Evolutionary conservation across 1,139 yeast genomes (phyloP), one percentile per base, ranked within the genome.

Genomic region (Arxiozyma heterogenica): DNA sequence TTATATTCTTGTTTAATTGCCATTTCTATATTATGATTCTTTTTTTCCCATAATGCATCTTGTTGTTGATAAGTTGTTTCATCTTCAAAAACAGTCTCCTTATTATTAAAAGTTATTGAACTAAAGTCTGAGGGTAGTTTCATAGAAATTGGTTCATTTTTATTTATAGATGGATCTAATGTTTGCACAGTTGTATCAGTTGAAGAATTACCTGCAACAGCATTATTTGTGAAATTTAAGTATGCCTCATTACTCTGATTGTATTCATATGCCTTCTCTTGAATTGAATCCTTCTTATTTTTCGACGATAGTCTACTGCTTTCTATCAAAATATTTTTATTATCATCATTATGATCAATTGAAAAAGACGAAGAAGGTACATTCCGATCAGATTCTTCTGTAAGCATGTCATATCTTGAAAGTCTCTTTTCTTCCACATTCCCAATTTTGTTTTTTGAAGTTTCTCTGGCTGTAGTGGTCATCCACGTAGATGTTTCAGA

Each of bases 161-260:
- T 20, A 15, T 41, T 34, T 12, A 25, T 30, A 8, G 55, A 43
- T 27, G 61, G 63, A 44, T 61, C 64, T 12, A 60, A 45, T 2
- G 61, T 58, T 50, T 55, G 53, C 23, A 49, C 44, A 18, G 54
- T 47, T 12, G 49, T 38, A n/a, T 48, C 52, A 3, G 48, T 43
- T 12, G 47, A 54, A 1, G 52, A 46, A 2, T 52, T 27, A 17
- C 30, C 27, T 44, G 49, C 50, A 47, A 49, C 51, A 51, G 62
- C 66, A 34, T 53, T 57, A 38, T 55, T 57, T 6, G 70, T 64
- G 50, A 66, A 66, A 34, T 61, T 60, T 39, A 60, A 51, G 53
- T 66, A 66, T 4, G 58, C 59, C 25, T 64, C 64, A 53, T 65
- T 64, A 22, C 61, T 56, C 6, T 62, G 61, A 17, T 64, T 60